These are phyloP conservation scores for Schwanniomyces occidentalis DNA, from an alignment of 805 yeast genomes.

Conservation along the genomic window DNA sequence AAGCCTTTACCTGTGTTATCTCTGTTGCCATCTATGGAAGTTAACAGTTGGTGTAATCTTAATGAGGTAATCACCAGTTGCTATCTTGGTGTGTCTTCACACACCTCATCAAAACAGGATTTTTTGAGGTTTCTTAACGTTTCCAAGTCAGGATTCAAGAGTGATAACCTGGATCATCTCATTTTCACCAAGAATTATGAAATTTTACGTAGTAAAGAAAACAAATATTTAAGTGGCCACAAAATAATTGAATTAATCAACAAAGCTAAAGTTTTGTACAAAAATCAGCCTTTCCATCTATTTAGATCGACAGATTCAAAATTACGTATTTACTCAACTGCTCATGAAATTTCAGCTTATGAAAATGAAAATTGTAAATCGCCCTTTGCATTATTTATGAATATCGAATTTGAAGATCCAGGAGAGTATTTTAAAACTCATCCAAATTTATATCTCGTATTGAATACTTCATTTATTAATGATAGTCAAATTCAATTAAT, in stretches of 20 bases:
- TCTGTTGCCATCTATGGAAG: conserved; percentile 64
- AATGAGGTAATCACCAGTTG: conserved; percentile 54
- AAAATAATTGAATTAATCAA: conserved; percentile 58
- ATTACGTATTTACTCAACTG: conserved; percentile 58
- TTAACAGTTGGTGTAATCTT: conserved; percentile 66
- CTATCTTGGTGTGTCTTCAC: conserved; percentile 24
- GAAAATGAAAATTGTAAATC: conserved; percentile 56
- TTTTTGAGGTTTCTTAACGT: conserved; percentile 28
- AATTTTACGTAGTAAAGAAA: conserved; percentile 12
- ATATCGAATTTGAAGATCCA: conserved; percentile 43
- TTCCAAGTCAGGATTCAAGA: conserved; percentile 26
- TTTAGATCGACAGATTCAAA: conserved; percentile 50
- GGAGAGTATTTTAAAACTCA: conserved; percentile 33
- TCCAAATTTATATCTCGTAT: conserved; percentile 42
- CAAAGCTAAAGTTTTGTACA: conserved; percentile 72
- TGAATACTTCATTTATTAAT: conserved; percentile 46
- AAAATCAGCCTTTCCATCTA: conserved; percentile 83
- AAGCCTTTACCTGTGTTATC: conserved; percentile 59
- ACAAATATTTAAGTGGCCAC: conserved; percentile 16
- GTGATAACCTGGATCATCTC: too few species aligned
- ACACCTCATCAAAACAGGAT: conserved; percentile 9
- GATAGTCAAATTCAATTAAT: conserved; percentile 21
- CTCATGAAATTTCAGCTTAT: conserved; percentile 61
- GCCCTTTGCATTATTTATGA: conserved; percentile 66
- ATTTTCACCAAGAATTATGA: conserved; percentile 27